Percentiles rank a stretch among this genome's conserved stretches.
Evolutionary conservation across 164 flowering plant genomes (phyloP).

Genomic region (Magnolia changhungtana): DNA sequence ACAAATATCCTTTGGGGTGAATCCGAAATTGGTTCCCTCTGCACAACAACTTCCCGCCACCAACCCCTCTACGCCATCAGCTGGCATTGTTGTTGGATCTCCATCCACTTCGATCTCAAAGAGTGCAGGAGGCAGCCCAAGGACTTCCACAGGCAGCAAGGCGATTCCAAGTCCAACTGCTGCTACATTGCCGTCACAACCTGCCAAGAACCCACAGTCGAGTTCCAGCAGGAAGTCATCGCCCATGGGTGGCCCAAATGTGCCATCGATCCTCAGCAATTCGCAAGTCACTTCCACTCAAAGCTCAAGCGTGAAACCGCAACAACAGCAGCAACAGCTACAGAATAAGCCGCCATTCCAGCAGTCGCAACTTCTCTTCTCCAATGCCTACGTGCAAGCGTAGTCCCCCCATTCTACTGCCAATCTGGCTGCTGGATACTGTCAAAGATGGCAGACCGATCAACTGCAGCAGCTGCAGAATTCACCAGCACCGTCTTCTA

Average conservation of each 20-base stretch:
- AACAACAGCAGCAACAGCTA: conserved; percentile 25
- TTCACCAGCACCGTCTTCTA: conserved; percentile 39
- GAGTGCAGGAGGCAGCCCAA: conserved; percentile 72
- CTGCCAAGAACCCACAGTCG: conserved; percentile 44
- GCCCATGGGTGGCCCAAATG: conserved; percentile 56
- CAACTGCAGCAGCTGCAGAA: conserved; percentile 37
- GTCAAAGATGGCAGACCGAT: conserved; percentile 46
- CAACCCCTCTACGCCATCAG: conserved; percentile 45
- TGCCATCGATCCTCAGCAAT: conserved; percentile 61
- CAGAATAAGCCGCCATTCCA: conserved; percentile 41
- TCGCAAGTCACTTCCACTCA: conserved; percentile 40
- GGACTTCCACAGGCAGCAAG: conserved; percentile 50
- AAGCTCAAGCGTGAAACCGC: conserved; percentile 22
- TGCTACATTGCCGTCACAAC: conserved; percentile 43
- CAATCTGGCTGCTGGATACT: conserved; percentile 40
- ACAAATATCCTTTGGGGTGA: conserved; percentile 76
- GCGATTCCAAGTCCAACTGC: conserved; percentile 39
- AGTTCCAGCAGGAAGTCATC: conserved; percentile 60
- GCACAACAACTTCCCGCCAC: conserved; percentile 36
- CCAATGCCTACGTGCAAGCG: conserved; percentile 46
- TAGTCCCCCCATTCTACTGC: conserved; percentile 37
- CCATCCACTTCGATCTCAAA: conserved; percentile 64
- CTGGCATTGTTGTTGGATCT: conserved; percentile 56
- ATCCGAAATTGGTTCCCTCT: conserved; percentile 34
- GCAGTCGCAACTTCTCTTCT: conserved; percentile 49